A percentile compares a stretch with the other conserved stretches of the same genome.
Conservation (phyloP, 495 filamentous ascomycete species). For the Tuber borchii region DNA sequence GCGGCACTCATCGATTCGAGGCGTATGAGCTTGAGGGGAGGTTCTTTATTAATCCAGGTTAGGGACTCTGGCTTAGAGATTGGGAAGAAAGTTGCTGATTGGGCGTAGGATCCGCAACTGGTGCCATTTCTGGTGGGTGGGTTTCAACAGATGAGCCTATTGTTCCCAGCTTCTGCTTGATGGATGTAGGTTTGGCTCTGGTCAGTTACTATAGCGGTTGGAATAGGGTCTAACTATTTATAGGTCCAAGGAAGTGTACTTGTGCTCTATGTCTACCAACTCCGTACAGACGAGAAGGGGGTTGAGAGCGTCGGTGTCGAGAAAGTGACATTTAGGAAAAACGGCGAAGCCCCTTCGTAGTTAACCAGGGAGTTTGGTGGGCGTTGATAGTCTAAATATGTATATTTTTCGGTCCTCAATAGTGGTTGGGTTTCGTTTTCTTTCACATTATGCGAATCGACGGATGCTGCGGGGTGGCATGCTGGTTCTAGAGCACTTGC, state of each 20-base stretch:
- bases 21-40: slow-evolving; percentile 98
- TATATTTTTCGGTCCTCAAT: background rate
- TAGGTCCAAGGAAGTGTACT: slow-evolving; percentile 97
- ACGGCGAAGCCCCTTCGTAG: slow-evolving; percentile 41
- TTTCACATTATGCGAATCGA: background rate
- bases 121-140: slow-evolving; percentile 49
- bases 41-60: slow-evolving; percentile 96
- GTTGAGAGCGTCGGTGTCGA: slow-evolving; percentile 90
- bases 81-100: slow-evolving; percentile 1
- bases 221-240: slow-evolving; percentile 9
- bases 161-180: slow-evolving; percentile 92
- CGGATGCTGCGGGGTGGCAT: background rate
- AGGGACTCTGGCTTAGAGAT: slow-evolving; percentile 60
- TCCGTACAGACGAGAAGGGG: slow-evolving; percentile 81
- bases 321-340: slow-evolving; percentile 96
- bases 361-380: background rate
- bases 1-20: slow-evolving; percentile 94
- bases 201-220: slow-evolving; percentile 2
- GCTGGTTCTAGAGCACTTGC: background rate
- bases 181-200: slow-evolving; percentile 73
- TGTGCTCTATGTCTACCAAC: slow-evolving; percentile 94
- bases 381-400: background rate
- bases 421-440: background rate
- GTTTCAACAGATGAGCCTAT: slow-evolving; percentile 70
- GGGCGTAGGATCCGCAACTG: slow-evolving; percentile 32